Percentiles rank a stretch among this genome's conserved stretches.
phyloP scores from a whole-genome alignment of 306 rosid species.

The Aeschynomene evenia region DNA sequence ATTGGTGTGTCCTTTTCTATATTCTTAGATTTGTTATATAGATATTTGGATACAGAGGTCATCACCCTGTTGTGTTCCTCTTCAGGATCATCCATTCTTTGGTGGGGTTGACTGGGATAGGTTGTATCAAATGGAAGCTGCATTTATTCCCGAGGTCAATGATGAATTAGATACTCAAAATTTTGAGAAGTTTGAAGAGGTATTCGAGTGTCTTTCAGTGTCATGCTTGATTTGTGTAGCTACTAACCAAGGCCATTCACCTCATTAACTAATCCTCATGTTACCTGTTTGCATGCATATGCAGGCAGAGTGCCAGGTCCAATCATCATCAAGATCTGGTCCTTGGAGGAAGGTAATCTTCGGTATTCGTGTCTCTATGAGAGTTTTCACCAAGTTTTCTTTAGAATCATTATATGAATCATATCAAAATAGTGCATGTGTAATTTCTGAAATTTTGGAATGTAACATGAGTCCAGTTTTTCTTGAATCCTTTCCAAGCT shows the following conservation, averaged over 20 bases:
- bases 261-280: constrained; percentile 13
- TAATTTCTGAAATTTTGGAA: background rate
- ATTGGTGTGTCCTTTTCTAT: constrained; percentile 71
- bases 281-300: constrained; percentile 14
- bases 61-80: constrained; percentile 35
- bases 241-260: constrained; percentile 5
- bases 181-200: constrained; percentile 98
- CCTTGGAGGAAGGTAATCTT: constrained; percentile 94
- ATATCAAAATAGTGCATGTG: background rate
- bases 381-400: background rate
- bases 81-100: constrained; percentile 80
- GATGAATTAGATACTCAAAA: constrained; percentile 96
- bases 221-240: constrained; percentile 24
- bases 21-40: constrained; percentile 38
- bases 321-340: constrained; percentile 69
- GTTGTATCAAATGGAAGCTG: constrained; percentile 91
- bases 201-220: constrained; percentile 35
- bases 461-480: background rate
- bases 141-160: constrained; percentile 90
- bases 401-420: background rate
- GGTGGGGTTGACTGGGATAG: constrained; percentile 69
- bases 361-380: background rate
- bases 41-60: constrained; percentile 32
- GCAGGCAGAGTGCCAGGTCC: constrained; percentile 61
- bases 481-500: background rate